Evolutionary conservation across 371 early-diverging fungal genomes (phyloP).

Genomic region (Globomyces sp.): DNA sequence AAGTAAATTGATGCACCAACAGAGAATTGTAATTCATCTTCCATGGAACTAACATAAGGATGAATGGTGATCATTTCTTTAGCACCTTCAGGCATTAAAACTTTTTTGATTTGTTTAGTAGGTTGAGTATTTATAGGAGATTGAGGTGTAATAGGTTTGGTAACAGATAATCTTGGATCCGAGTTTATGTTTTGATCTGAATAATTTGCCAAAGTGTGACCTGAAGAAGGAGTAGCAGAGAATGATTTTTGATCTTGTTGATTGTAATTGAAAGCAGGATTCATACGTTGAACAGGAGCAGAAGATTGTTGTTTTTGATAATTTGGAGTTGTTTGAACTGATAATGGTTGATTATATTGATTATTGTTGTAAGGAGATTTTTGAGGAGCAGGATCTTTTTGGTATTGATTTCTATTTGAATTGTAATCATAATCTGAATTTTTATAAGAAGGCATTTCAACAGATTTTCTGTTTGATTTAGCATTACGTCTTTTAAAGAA

Average conservation of each 20-base stretch:
- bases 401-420: neutral
- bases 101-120: neutral
- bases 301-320: no score
- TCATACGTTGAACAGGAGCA: no score
- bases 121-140: neutral
- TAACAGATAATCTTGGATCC: no score
- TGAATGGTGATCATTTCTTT: slow-evolving; percentile 34
- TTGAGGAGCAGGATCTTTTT: slow-evolving; percentile 6
- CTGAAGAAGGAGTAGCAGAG: neutral
- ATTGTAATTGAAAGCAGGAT: no score
- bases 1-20: slow-evolving; percentile 38
- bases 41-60: slow-evolving; percentile 36
- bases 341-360: no score
- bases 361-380: neutral
- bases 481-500: neutral
- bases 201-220: no score
- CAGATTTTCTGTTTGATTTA: neutral
- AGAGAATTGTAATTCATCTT: slow-evolving; percentile 42
- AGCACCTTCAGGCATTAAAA: slow-evolving; percentile 12
- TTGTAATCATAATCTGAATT: neutral
- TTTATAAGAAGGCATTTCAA: neutral
- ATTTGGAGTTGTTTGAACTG: no score
- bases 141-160: no score
- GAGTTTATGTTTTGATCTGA: no score
- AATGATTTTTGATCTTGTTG: no score